These are phyloP conservation scores for Fusarium begoniae DNA, from an alignment of 2,329 filamentous ascomycete genomes.

Conservation along the genomic window DNA sequence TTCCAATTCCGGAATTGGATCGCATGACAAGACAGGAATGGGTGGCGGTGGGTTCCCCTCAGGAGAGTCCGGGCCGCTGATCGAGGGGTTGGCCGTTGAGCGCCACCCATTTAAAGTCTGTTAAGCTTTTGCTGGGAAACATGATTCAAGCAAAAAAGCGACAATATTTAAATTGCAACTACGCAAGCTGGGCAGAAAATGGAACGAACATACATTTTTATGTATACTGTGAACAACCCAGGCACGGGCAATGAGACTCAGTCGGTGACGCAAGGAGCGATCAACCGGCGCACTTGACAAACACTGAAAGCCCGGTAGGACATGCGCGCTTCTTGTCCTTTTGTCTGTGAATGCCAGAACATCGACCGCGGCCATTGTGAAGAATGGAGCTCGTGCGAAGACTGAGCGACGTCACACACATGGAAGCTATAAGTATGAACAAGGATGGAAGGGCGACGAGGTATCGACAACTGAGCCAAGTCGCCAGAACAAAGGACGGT, in stretches of 20 bases:
- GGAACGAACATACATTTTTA: conserved; percentile 34
- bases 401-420: conserved; percentile 58
- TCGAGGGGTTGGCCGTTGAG: conserved; percentile 38
- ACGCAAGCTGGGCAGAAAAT: neutral
- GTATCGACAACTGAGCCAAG: conserved; percentile 22
- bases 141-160: neutral
- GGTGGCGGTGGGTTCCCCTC: conserved; percentile 39
- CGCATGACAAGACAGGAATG: conserved; percentile 28
- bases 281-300: conserved; percentile 44
- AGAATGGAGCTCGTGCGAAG: conserved; percentile 56
- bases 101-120: conserved; percentile 32
- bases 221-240: conserved; percentile 43
- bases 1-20: conserved; percentile 22
- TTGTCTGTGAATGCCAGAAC: conserved; percentile 55
- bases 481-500: conserved; percentile 7
- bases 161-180: conserved; percentile 3
- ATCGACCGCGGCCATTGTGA: conserved; percentile 64
- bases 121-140: conserved; percentile 29
- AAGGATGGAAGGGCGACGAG: conserved; percentile 14
- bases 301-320: conserved; percentile 47
- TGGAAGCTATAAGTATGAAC: conserved; percentile 54
- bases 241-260: conserved; percentile 47
- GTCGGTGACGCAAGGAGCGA: conserved; percentile 36
- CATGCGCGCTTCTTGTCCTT: conserved; percentile 54
- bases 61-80: conserved; percentile 33